Percentiles rank a stretch among this genome's conserved stretches.
These are phyloP conservation scores for Ogataea neopini DNA, from an alignment of 805 yeast species.

Conservation along the genomic window DNA sequence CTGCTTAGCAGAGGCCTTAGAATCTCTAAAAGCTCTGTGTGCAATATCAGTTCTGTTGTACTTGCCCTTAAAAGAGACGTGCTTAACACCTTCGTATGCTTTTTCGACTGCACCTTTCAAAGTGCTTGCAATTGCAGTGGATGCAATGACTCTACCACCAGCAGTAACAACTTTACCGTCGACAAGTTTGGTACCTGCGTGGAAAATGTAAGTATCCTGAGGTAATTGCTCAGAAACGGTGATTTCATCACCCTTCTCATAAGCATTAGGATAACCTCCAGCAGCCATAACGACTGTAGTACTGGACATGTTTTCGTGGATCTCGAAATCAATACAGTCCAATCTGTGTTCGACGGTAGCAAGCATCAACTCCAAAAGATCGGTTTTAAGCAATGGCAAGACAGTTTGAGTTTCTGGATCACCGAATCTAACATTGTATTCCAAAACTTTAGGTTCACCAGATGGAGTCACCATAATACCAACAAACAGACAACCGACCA, in stretches of 20 bases:
- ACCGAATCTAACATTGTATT: constrained; percentile 97
- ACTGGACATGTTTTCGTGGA: constrained; percentile 60
- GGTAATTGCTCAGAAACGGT: constrained; percentile 51
- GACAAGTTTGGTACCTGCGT: constrained; percentile 82
- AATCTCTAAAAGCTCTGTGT: constrained; percentile 84
- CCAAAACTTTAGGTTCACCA: constrained; percentile 89
- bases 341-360: constrained; percentile 95
- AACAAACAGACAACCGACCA: constrained; percentile 93
- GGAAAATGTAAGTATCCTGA: constrained; percentile 75
- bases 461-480: constrained; percentile 87
- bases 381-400: constrained; percentile 85
- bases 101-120: constrained; percentile 78
- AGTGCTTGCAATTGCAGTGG: constrained; percentile 79
- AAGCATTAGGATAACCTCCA: constrained; percentile 92
- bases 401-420: constrained; percentile 99
- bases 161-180: constrained; percentile 71
- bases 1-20: constrained; percentile 23
- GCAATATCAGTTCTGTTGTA: constrained; percentile 94
- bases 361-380: constrained; percentile 85
- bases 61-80: constrained; percentile 69
- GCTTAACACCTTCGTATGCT: constrained; percentile 84
- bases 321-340: constrained; percentile 68
- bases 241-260: constrained; percentile 84
- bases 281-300: constrained; percentile 97
- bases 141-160: constrained; percentile 97